Conservation (phyloP, 139 green algal species). For the Tetradesmus lagerheimii region DNA sequence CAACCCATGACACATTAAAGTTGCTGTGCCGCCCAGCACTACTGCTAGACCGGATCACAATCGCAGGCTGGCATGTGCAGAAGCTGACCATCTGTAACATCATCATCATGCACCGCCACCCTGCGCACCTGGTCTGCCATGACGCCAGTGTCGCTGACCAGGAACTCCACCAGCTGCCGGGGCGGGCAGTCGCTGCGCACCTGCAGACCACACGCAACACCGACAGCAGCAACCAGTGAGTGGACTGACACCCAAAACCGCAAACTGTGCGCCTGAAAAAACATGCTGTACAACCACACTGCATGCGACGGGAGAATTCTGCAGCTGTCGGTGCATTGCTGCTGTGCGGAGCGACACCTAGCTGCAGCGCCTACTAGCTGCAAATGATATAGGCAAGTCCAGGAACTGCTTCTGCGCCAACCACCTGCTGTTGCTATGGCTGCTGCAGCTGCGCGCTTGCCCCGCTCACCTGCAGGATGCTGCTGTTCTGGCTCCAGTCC, state of each 20-base stretch:
- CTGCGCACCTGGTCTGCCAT: conserved; percentile 52
- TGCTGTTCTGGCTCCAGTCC: conserved; percentile 78
- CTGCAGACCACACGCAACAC: conserved; percentile 40
- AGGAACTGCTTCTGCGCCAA: too few relatives aligned
- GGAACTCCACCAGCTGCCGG: conserved; percentile 79
- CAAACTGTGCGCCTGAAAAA: not conserved
- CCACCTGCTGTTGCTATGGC: conserved; percentile 34
- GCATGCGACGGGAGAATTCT: not conserved
- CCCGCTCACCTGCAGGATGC: conserved; percentile 85
- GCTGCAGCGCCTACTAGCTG: too few relatives aligned
- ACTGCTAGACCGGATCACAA: too few relatives aligned
- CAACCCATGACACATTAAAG: too few relatives aligned
- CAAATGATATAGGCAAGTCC: too few relatives aligned
- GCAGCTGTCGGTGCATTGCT: not conserved
- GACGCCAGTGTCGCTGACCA: conserved; percentile 67
- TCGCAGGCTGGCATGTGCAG: not conserved
- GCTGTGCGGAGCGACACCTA: too few relatives aligned
- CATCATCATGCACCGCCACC: not conserved
- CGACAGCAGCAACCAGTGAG: too few relatives aligned
- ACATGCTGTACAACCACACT: not conserved
- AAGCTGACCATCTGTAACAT: too few relatives aligned
- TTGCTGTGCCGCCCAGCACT: too few relatives aligned
- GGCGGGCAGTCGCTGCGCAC: conserved; percentile 88
- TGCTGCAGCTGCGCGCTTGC: conserved; percentile 71
- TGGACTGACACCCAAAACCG: too few relatives aligned